phyloP scores from a whole-genome alignment of 805 yeast species.

The Babjeviella inositovora region DNA sequence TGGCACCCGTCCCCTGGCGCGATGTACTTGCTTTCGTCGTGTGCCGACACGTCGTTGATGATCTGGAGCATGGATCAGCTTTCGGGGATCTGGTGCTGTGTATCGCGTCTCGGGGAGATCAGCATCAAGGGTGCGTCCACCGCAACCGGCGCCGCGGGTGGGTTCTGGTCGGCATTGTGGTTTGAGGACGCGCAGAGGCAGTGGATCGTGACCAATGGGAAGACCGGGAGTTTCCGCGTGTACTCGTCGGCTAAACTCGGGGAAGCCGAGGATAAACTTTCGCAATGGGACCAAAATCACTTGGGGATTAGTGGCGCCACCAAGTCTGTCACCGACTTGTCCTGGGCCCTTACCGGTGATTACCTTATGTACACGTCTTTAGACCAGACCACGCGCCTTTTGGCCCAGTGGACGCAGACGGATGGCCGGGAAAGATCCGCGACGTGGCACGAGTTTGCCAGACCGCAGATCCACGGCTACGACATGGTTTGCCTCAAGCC shows the following conservation, averaged over 20 bases:
- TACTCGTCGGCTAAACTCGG: slow-evolving; percentile 29
- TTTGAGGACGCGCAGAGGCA: slow-evolving; percentile 20
- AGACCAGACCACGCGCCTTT: slow-evolving; percentile 87
- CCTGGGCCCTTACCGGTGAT: slow-evolving; percentile 57
- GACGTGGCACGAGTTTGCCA: slow-evolving; percentile 82
- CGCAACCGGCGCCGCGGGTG: slow-evolving; percentile 86
- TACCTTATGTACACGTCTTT: slow-evolving; percentile 65
- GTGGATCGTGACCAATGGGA: slow-evolving; percentile 67
- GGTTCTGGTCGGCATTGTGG: slow-evolving; percentile 60
- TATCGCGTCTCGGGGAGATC: slow-evolving; percentile 73
- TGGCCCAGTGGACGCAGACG: slow-evolving; percentile 39
- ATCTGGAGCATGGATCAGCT: slow-evolving; percentile 80
- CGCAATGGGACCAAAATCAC: slow-evolving; percentile 24
- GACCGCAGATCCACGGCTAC: slow-evolving; percentile 97
- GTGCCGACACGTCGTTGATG: slow-evolving; percentile 89
- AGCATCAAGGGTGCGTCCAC: slow-evolving; percentile 95
- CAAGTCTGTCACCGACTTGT: slow-evolving; percentile 57
- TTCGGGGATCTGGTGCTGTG: slow-evolving; percentile 85
- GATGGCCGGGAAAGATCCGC: slow-evolving; percentile 12
- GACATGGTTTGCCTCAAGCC: slow-evolving; percentile 78
- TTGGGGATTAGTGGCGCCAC: slow-evolving; percentile 66
- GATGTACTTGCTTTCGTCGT: slow-evolving; percentile 57
- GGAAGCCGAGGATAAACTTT: slow-evolving; percentile 12
- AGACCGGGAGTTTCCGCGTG: slow-evolving; percentile 82
- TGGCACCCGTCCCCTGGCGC: slow-evolving; percentile 55